phyloP scores from a whole-genome alignment of 73 alveolate species.

The Blepharisma stoltei region DNA sequence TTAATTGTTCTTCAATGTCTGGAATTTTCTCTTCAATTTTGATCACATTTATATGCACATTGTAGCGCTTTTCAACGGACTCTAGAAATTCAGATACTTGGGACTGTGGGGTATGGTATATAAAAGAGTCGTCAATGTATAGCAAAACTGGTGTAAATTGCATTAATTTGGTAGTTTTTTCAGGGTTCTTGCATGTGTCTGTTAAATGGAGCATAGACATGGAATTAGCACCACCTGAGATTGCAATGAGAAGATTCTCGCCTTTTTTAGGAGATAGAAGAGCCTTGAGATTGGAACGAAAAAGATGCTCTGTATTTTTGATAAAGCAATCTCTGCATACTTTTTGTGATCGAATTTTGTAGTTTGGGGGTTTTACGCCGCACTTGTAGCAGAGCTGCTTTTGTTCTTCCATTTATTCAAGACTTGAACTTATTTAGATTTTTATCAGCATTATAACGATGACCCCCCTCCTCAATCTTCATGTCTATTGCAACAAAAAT shows the following conservation, averaged over 20 bases:
- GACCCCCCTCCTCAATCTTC: no score
- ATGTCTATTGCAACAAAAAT: no score
- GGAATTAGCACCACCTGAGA: conserved; percentile 15
- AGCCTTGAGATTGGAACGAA: background rate
- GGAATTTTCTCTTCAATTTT: background rate
- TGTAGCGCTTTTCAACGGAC: background rate
- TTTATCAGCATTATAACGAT: no score
- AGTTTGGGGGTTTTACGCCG: background rate
- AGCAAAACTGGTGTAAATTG: background rate
- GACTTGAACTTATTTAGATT: no score
- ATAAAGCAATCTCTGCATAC: conserved; percentile 20
- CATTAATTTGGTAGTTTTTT: conserved; percentile 19
- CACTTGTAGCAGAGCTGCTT: conserved; percentile 16
- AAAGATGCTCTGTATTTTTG: conserved; percentile 9
- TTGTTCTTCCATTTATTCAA: no score
- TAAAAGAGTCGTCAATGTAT: background rate
- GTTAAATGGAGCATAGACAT: background rate
- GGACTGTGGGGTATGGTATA: background rate
- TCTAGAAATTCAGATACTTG: background rate
- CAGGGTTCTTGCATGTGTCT: conserved; percentile 24
- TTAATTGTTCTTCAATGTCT: background rate
- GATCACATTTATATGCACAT: background rate
- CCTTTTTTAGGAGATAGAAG: conserved; percentile 6
- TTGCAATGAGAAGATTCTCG: background rate
- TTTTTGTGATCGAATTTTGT: background rate